These are phyloP conservation scores for Exobasidium cylindrosporum DNA, from an alignment of 1,284 basidiomycete species.

Conservation along the genomic window DNA sequence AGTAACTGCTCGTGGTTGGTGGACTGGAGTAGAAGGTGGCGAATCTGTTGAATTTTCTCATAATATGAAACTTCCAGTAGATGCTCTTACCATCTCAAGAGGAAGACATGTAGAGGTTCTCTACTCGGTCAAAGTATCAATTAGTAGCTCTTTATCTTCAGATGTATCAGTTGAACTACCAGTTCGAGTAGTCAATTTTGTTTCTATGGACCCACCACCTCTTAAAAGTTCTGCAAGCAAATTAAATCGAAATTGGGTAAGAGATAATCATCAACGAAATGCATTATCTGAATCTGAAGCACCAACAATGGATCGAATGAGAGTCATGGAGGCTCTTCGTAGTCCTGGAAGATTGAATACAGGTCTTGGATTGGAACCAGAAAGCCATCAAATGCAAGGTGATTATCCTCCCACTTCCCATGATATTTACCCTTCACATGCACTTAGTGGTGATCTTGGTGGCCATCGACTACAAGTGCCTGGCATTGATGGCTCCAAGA, in stretches of 20 bases:
- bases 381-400: neutral
- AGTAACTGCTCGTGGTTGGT: slow-evolving; percentile 48
- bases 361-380: slow-evolving; percentile 2
- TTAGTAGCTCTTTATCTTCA: slow-evolving; percentile 67
- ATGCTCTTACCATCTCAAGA: slow-evolving; percentile 72
- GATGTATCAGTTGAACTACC: slow-evolving; percentile 70
- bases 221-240: slow-evolving; percentile 22
- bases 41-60: slow-evolving; percentile 44
- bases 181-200: slow-evolving; percentile 71
- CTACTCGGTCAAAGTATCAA: slow-evolving; percentile 70
- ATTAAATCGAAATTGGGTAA: neutral
- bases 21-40: slow-evolving; percentile 46
- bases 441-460: neutral
- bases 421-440: too few relatives aligned
- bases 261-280: slow-evolving; percentile 14
- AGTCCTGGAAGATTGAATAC: slow-evolving; percentile 26
- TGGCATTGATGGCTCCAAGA: slow-evolving; percentile 2
- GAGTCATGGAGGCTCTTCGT: slow-evolving; percentile 42
- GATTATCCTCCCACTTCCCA: neutral
- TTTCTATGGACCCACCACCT: slow-evolving; percentile 75
- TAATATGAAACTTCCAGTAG: slow-evolving; percentile 58
- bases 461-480: slow-evolving; percentile 7
- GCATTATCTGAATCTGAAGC: slow-evolving; percentile 17
- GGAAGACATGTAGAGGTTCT: slow-evolving; percentile 75
- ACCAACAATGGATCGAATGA: slow-evolving; percentile 40